phyloP scores from a whole-genome alignment of 306 rosid species.

The Cucumis melo region DNA sequence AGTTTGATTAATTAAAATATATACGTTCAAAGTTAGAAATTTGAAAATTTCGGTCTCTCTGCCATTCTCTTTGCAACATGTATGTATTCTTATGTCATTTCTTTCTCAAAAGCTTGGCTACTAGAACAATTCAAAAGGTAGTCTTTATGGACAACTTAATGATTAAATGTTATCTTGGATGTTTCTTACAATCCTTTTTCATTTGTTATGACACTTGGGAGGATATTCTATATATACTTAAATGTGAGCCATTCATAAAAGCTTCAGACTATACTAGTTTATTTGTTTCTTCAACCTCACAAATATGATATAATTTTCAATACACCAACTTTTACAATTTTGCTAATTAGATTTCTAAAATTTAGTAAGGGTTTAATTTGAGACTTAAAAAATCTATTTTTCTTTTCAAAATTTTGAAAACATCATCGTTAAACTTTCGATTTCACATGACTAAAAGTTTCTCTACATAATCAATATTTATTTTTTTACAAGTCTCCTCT shows the following conservation, averaged over 20 bases:
- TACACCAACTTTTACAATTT: too few relatives aligned
- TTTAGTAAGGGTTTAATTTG: too few relatives aligned
- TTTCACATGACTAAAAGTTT: too few relatives aligned
- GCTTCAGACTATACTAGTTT: neutral
- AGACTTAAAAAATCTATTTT: too few relatives aligned
- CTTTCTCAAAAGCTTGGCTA: neutral
- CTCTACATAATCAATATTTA: too few relatives aligned
- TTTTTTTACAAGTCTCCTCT: too few relatives aligned
- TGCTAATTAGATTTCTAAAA: too few relatives aligned
- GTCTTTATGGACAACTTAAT: neutral
- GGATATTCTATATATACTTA: neutral
- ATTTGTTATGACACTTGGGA: neutral
- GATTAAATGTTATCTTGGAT: neutral
- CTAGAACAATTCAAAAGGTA: neutral
- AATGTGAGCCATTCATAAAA: neutral
- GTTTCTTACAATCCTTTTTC: neutral
- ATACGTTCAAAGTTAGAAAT: too few relatives aligned
- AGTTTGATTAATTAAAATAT: too few relatives aligned
- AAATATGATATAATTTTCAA: neutral
- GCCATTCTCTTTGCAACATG: neutral
- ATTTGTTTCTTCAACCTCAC: neutral
- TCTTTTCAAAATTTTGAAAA: too few relatives aligned
- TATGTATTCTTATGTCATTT: neutral
- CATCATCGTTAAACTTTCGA: too few relatives aligned
- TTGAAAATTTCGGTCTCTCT: neutral